A percentile compares a stretch with the other conserved stretches of the same genome.
phyloP scores from a whole-genome alignment of 176 grass and related monocot species.

The Musa acuminata region DNA sequence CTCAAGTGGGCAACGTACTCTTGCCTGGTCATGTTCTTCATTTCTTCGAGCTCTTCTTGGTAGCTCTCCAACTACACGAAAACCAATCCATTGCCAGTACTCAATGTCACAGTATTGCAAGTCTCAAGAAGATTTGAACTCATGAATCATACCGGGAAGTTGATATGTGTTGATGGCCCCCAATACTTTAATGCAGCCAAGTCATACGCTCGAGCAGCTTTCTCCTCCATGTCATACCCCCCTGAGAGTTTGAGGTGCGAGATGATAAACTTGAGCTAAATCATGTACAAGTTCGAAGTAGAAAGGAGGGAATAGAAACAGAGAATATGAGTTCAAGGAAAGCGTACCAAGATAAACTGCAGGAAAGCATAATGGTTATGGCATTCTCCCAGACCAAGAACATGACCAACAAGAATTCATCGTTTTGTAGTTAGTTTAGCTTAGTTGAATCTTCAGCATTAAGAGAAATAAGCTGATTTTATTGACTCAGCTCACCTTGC shows the following conservation, averaged over 20 bases:
- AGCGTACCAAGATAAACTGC: constrained; percentile 63
- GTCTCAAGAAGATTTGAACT: neutral
- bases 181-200: constrained; percentile 91
- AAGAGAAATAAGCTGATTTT: neutral
- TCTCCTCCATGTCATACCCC: constrained; percentile 92
- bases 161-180: constrained; percentile 74
- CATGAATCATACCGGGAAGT: constrained; percentile 58
- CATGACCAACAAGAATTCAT: constrained; percentile 16
- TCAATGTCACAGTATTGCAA: neutral
- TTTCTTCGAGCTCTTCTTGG: constrained; percentile 72
- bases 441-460: neutral
- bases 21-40: constrained; percentile 83
- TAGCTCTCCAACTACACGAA: constrained; percentile 46
- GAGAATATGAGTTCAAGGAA: neutral
- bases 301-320: neutral
- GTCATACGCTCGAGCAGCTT: constrained; percentile 85
- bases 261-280: neutral
- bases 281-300: neutral
- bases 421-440: neutral
- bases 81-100: neutral
- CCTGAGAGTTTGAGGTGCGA: constrained; percentile 30
- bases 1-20: constrained; percentile 86
- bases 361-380: constrained; percentile 6
- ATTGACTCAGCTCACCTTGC: constrained; percentile 51
- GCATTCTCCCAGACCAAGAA: constrained; percentile 6